These are phyloP conservation scores for Rhizodiscina lignyota DNA, from an alignment of 495 filamentous ascomycete species.

Conservation along the genomic window DNA sequence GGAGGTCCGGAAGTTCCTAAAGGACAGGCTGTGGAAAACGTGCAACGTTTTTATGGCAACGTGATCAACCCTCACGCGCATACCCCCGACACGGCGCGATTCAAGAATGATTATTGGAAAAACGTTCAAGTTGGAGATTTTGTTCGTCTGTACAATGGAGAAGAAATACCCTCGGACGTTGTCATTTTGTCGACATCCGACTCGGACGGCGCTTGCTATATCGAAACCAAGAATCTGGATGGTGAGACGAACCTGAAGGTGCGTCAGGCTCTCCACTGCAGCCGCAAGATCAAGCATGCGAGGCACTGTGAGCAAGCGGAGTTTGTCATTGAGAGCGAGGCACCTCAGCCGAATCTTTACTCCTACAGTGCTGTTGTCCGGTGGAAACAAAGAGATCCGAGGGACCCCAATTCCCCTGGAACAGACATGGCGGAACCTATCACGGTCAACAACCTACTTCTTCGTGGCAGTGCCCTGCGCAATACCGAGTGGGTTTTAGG, in stretches of 20 bases:
- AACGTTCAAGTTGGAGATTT: constrained; percentile 92
- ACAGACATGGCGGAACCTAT: constrained; percentile 82
- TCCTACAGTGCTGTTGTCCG: constrained; percentile 76
- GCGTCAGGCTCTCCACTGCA: constrained; percentile 74
- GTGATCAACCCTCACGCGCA: constrained; percentile 45
- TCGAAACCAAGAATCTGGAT: constrained; percentile 96
- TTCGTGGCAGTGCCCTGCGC: constrained; percentile 81
- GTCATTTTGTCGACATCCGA: constrained; percentile 94
- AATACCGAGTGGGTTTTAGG: constrained; percentile 97
- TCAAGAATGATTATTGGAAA: constrained; percentile 92
- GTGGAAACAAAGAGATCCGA: constrained; percentile 62
- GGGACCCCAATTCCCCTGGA: constrained; percentile 35
- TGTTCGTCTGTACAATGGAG: constrained; percentile 89
- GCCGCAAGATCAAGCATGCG: constrained; percentile 71
- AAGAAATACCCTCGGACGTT: constrained; percentile 88
- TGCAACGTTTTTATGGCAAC: constrained; percentile 37
- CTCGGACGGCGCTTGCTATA: constrained; percentile 85
- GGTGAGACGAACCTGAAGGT: constrained; percentile 98
- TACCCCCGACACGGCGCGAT: constrained; percentile 47
- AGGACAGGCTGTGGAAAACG: constrained; percentile 23
- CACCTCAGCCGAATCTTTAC: constrained; percentile 85
- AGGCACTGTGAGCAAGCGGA: constrained; percentile 77
- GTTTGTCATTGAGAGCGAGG: constrained; percentile 81
- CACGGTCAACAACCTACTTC: constrained; percentile 82
- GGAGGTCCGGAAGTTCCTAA: constrained; percentile 49